Evolutionary conservation across 352 stramenopile species (phyloP), one percentile per base, ranked within the genome.

Genomic region (Elongisporangium anandrum): DNA sequence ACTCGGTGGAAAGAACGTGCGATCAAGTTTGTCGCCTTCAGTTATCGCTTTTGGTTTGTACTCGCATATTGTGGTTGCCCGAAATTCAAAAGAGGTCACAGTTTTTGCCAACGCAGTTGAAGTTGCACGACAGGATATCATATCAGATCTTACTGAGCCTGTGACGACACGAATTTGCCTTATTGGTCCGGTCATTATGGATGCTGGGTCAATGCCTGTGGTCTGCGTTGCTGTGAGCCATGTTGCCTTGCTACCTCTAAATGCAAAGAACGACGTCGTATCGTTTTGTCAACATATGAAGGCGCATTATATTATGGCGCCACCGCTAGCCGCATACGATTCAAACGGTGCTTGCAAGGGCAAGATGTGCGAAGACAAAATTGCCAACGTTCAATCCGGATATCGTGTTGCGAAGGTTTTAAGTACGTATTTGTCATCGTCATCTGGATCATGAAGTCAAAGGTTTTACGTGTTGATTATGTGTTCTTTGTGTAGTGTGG

Each of bases 401-500:
- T 91, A 79, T 67, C 72, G 77, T 22, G 73, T 92, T 41, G 56
- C 75, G 5, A 63, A 57, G 51, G 61, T 92, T 0, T 62, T 74
- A 56, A 69, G 85, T 94, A 82, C 45, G 83, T 77, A 13, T 29
- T 19, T 13, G 24, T 38, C 29, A 22, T 21, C 8, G 41, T 6
- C 22, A 23, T 22, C 12, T 21, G n/a, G 10, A 4, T 17, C 8
- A 38, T n/a, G n/a, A n/a, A n/a, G n/a, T n/a, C n/a, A n/a, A n/a
- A n/a, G n/a, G n/a, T n/a, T n/a, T n/a, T n/a, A n/a, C n/a, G n/a
- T n/a, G n/a, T n/a, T n/a, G n/a, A n/a, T n/a, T n/a, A n/a, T n/a
- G n/a, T n/a, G n/a, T n/a, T n/a, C n/a, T n/a, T 19, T 71, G 38
- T 65, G 10, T 59, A 94, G 85, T 92, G 77, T 92, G 85, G 85